phyloP scores from a whole-genome alignment of 225 moss, liverwort and hornwort genomes.

The Marchantia polymorpha region DNA sequence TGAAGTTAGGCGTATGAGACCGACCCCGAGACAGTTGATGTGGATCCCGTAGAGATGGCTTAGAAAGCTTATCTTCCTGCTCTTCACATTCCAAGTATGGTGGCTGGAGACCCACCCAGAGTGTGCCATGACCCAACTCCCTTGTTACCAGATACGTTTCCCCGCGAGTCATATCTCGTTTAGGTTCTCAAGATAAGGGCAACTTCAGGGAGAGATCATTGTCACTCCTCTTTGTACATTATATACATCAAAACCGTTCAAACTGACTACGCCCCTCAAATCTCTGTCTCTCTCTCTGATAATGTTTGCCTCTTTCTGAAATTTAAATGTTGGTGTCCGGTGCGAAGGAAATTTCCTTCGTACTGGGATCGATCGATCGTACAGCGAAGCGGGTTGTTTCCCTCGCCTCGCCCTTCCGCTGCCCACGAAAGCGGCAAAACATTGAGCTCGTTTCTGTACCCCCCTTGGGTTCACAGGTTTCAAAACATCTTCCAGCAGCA shows the following conservation, averaged over 20 bases:
- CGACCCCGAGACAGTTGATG: not conserved
- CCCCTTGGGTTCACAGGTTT: not conserved
- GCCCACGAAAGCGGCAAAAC: not conserved
- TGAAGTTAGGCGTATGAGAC: not conserved
- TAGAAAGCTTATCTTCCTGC: slow-evolving; percentile 12
- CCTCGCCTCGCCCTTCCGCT: no score
- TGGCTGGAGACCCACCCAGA: slow-evolving; percentile 19
- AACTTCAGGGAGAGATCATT: slow-evolving; percentile 11
- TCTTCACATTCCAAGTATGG: slow-evolving; percentile 23
- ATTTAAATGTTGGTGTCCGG: not conserved
- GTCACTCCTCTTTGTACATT: slow-evolving; percentile 16
- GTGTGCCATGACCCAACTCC: slow-evolving; percentile 2
- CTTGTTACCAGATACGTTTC: slow-evolving; percentile 8
- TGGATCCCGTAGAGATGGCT: slow-evolving; percentile 1
- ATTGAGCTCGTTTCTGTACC: not conserved
- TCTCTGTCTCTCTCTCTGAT: not conserved
- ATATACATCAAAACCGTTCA: slow-evolving; percentile 6
- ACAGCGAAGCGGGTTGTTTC: no score
- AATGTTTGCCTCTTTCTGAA: not conserved
- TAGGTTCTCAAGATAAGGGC: not conserved
- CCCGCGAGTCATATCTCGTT: not conserved
- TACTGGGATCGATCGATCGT: not conserved
- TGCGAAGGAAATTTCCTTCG: not conserved
- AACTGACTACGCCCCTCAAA: not conserved
- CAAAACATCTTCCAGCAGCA: not conserved